phyloP scores from a whole-genome alignment of 352 stramenopile species.

The Hyaloperonospora brassicae region DNA sequence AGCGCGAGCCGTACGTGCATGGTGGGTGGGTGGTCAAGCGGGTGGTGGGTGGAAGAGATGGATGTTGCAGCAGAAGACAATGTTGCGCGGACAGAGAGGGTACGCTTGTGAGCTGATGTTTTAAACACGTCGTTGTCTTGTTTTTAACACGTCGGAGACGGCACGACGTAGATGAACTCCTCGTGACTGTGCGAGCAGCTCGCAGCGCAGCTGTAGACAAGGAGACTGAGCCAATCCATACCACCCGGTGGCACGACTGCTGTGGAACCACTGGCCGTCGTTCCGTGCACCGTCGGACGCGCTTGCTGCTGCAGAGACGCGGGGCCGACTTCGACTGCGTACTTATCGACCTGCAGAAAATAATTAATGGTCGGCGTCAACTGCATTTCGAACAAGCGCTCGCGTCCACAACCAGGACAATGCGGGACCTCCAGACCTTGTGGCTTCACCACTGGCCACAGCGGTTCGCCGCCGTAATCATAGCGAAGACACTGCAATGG shows the following conservation, averaged over 20 bases:
- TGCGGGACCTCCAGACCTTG: constrained; percentile 39
- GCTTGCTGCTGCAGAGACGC: constrained; percentile 7
- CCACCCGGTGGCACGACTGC: constrained; percentile 19
- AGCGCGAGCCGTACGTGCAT: too few relatives aligned
- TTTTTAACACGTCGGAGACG: too few relatives aligned
- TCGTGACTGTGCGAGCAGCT: constrained; percentile 57
- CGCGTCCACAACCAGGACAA: constrained; percentile 48
- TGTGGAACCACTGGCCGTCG: constrained; percentile 3
- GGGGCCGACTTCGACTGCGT: constrained; percentile 21
- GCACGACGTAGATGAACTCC: constrained; percentile 65
- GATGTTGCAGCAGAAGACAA: too few relatives aligned
- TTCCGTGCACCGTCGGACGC: background rate
- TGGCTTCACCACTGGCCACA: constrained; percentile 60
- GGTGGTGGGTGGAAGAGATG: too few relatives aligned
- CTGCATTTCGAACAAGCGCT: constrained; percentile 75
- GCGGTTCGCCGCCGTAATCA: constrained; percentile 75
- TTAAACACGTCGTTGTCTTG: too few relatives aligned
- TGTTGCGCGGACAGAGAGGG: too few relatives aligned
- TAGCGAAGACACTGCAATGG: constrained; percentile 77
- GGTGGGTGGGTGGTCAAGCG: too few relatives aligned
- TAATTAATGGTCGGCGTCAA: constrained; percentile 82
- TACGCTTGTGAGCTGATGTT: too few relatives aligned
- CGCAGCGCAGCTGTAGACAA: constrained; percentile 66
- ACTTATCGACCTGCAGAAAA: constrained; percentile 77
- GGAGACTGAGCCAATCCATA: constrained; percentile 78